Evolutionary conservation across 176 grass and related monocot species (phyloP), one percentile per base, ranked within the genome.

Genomic region (Phragmites australis): DNA sequence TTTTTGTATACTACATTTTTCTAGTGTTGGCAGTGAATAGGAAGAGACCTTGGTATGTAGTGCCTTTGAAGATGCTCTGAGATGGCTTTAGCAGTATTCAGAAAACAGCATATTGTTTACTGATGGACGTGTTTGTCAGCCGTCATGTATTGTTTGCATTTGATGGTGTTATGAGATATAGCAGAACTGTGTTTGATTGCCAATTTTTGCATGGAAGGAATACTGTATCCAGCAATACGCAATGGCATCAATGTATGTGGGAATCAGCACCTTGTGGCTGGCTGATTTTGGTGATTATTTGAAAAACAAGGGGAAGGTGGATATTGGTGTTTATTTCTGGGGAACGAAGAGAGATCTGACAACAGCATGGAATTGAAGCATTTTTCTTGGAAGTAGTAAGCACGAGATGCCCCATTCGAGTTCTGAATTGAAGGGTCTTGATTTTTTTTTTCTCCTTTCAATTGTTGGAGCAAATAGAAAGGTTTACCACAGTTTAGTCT

Each of bases 131-230:
- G 8, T 65, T 39, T 41, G 27, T 72, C 3, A 3, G 40, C 37
- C 23, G 18, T 47, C 29, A 5, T 65, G 13, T 53, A 21, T 67
- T 56, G 29, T 16, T 65, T 34, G 8, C 63, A 26, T 64, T 76
- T 55, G 51, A 46, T 40, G 27, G 44, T 75, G 39, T 37, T 72
- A 59, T 34, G 31, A 69, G 70, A 47, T 53, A 31, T 70, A 81
- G 40, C 7, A 53, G 17, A 64, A 56, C 16, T 69, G 9, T 30
- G 41, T 41, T 81, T 70, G 53, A 48, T 75, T 70, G 49, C 10
- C 59, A 80, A 39, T n/a, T 61, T 84, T 26, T 68, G 68, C 39
- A 63, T 46, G 46, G 27, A 89, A 44, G 48, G 29, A 81, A 53
- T 63, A 43, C 7, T 1, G 25, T 62, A 62, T 60, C 59, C 54